Evolutionary conservation across 1,284 basidiomycete species (phyloP), one percentile per base, ranked within the genome.

Genomic region (Ganoderma lucidum): DNA sequence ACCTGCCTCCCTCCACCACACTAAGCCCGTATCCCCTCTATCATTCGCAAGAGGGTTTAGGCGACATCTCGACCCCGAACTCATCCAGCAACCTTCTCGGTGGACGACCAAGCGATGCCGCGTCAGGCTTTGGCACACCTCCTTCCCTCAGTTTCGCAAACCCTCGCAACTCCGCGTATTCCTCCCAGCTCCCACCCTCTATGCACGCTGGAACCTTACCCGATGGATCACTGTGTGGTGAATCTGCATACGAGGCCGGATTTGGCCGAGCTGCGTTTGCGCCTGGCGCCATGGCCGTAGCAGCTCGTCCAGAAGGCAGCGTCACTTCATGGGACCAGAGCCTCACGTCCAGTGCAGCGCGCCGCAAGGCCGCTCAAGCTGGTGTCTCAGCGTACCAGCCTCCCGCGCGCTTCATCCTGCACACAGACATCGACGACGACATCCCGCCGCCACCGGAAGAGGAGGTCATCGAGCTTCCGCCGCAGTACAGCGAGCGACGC

Each of bases 381-480:
- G 85, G 86, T 37, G 68, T 78, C 28, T 71, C 81, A 9, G 69
- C 73, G 28, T 83, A 87, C 73, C 82, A 80, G 66, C 53, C 76
- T 19, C 80, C 86, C 12, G 80, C 89, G 39, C 85, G 89, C 58
- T 91, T 88, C 77, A 84, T 94, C 69, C 70, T 93, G 12, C 93
- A 94, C 75, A 92, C 89, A 0, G 93, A 94, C 76, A 85, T 86
- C 12, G 83, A 82, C 39, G 91, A 91, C 67, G 88, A 90, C 70
- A 77, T 75, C 19, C 67, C 83, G 17, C 82, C 83, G 23, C 81
- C 83, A 19, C 64, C 67, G 2, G 83, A 82, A 45, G 81, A 87
- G 23, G 91, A 86, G 10, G 80, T 93, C 30, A 84, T 94, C 19
- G 93, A 94, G 78, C 83, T 93, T 6, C 93, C 93, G 19, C 93